phyloP scores from a whole-genome alignment of 352 stramenopile genomes.

The Phytophthora brassicae region DNA sequence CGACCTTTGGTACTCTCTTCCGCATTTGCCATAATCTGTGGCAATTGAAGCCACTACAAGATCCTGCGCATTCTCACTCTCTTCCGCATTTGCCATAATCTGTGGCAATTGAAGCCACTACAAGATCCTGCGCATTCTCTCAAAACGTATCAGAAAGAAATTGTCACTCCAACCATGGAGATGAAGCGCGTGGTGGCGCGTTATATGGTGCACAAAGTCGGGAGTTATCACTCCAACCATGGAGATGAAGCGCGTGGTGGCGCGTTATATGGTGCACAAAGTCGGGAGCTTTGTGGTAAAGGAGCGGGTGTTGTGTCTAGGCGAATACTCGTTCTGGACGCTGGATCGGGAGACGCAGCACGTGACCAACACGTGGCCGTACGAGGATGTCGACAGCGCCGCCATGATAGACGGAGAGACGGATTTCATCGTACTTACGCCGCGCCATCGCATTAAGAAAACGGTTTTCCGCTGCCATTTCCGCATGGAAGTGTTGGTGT shows the following conservation, averaged over 20 bases:
- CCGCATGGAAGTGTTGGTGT: constrained; percentile 83
- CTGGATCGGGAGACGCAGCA: constrained; percentile 69
- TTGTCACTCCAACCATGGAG: neutral
- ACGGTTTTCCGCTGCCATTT: constrained; percentile 80
- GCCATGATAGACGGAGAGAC: constrained; percentile 70
- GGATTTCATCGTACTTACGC: constrained; percentile 78
- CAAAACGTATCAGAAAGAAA: too few species aligned
- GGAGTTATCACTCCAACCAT: constrained; percentile 13
- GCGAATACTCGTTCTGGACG: constrained; percentile 70
- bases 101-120: too few species aligned
- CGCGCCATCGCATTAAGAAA: constrained; percentile 79
- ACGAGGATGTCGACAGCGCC: constrained; percentile 72
- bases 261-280: constrained; percentile 85
- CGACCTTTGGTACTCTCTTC: constrained; percentile 35
- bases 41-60: too few species aligned
- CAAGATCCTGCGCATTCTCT: too few species aligned
- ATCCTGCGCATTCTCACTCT: too few species aligned
- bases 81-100: constrained; percentile 19
- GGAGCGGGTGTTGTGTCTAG: constrained; percentile 82
- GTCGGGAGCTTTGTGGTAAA: constrained; percentile 85
- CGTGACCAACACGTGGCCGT: constrained; percentile 82
- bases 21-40: constrained; percentile 2
- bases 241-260: constrained; percentile 62
- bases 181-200: constrained; percentile 63
- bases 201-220: constrained; percentile 87